Evolutionary conservation across 495 filamentous ascomycete species (phyloP).

Genomic region (Lepidopterella palustris): DNA sequence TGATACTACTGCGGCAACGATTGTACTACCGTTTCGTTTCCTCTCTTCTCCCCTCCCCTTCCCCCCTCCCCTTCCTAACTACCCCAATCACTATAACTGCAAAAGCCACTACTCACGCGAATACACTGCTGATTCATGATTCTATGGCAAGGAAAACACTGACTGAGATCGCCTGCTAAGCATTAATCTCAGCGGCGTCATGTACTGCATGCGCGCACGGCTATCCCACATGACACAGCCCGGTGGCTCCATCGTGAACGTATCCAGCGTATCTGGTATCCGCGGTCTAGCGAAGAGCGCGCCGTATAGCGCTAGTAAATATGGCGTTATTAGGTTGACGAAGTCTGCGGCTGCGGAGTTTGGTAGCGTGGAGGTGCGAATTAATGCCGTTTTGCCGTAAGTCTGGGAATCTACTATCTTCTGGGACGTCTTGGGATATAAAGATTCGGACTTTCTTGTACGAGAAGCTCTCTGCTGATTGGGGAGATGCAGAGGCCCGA

Average conservation of each 20-base stretch:
- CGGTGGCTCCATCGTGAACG: constrained; percentile 47
- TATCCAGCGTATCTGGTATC: constrained; percentile 47
- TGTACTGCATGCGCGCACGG: constrained; percentile 27
- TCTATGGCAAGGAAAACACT: constrained; percentile 3
- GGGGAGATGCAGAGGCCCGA: not conserved
- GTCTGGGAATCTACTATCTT: too few species aligned
- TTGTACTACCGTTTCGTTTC: too few species aligned
- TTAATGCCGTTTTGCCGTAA: not conserved
- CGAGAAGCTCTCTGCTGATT: not conserved
- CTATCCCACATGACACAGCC: not conserved
- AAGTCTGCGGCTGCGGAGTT: not conserved
- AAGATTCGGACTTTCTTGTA: too few species aligned
- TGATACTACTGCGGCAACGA: not conserved
- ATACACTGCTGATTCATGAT: too few species aligned
- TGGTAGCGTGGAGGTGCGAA: not conserved
- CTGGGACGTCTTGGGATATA: not conserved
- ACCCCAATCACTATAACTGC: too few species aligned
- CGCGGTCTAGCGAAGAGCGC: constrained; percentile 43
- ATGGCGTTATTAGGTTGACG: not conserved
- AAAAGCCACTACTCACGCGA: too few species aligned
- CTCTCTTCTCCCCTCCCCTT: too few species aligned
- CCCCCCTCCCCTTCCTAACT: too few species aligned
- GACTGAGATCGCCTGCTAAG: constrained; percentile 28
- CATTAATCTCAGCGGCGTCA: constrained; percentile 32
- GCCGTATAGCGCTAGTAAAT: constrained; percentile 51